These are phyloP conservation scores for Areca catechu DNA, from an alignment of 176 grass and related monocot species.

Conservation along the genomic window DNA sequence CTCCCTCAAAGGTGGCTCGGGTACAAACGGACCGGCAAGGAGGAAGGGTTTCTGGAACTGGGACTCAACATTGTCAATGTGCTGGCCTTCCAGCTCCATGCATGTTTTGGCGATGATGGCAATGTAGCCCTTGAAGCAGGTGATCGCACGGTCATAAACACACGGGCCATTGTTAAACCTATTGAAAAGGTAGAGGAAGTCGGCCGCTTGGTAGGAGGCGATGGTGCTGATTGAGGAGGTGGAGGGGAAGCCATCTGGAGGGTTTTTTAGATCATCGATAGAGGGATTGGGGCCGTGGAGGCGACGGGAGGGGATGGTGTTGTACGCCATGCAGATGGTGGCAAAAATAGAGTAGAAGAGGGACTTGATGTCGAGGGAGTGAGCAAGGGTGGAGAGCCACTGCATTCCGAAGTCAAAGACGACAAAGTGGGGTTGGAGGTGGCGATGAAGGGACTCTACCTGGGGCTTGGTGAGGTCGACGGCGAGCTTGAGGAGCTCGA, in stretches of 20 bases:
- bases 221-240: slow-evolving; percentile 17
- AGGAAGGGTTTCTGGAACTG: slow-evolving; percentile 22
- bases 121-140: background rate
- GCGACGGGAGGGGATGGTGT: slow-evolving; percentile 12
- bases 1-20: slow-evolving; percentile 26
- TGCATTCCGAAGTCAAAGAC: slow-evolving; percentile 35
- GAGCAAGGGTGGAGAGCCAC: slow-evolving; percentile 21
- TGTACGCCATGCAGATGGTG: slow-evolving; percentile 23
- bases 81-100: slow-evolving; percentile 29
- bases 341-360: slow-evolving; percentile 30
- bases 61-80: slow-evolving; percentile 15
- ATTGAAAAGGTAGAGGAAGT: slow-evolving; percentile 27
- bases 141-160: slow-evolving; percentile 14
- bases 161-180: slow-evolving; percentile 9
- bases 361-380: slow-evolving; percentile 20
- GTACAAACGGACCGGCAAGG: slow-evolving; percentile 21
- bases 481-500: slow-evolving; percentile 40
- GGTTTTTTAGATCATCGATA: slow-evolving; percentile 5
- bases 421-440: slow-evolving; percentile 23
- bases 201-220: slow-evolving; percentile 23
- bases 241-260: slow-evolving; percentile 25
- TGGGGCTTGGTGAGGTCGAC: slow-evolving; percentile 37
- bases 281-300: background rate
- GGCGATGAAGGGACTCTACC: slow-evolving; percentile 22
- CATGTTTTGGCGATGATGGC: slow-evolving; percentile 28